A percentile compares a stretch with the other conserved stretches of the same genome.
These are phyloP conservation scores for Leccinum olivaceopallidum DNA, from an alignment of 768 basidiomycete species.

Conservation along the genomic window DNA sequence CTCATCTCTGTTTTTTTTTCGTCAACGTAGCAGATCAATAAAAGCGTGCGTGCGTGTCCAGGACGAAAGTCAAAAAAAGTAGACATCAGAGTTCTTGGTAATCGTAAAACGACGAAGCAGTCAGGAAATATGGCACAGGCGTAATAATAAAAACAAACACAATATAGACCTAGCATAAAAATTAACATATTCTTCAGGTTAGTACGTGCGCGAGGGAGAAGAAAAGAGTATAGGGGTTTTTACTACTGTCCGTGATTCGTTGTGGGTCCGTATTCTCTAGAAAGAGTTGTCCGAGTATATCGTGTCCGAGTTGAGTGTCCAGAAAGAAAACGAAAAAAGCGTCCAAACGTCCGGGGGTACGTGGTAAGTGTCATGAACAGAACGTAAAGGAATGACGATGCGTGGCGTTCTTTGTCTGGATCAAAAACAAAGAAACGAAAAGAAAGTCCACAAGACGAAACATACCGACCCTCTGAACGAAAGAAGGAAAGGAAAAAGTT, in stretches of 20 bases:
- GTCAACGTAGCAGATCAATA: not conserved
- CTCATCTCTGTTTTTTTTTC: not conserved
- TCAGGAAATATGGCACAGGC: not conserved
- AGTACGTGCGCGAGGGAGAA: not conserved
- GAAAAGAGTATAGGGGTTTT: not conserved
- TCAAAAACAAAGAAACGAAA: not conserved
- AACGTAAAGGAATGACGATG: slow-evolving; percentile 20
- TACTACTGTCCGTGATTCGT: slow-evolving; percentile 17
- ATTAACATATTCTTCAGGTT: not conserved
- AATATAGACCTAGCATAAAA: not conserved
- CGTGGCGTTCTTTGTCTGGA: slow-evolving; percentile 14
- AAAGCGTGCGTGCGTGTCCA: not conserved
- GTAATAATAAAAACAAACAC: not conserved
- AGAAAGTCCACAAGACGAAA: slow-evolving; percentile 9
- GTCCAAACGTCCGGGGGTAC: slow-evolving; percentile 20
- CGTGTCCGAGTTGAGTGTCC: slow-evolving; percentile 21
- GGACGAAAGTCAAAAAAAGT: not conserved
- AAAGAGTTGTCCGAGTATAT: slow-evolving; percentile 19
- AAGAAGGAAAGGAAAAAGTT: not conserved
- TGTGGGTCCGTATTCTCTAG: slow-evolving; percentile 28
- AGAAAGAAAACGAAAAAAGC: not conserved
- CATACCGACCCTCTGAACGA: slow-evolving; percentile 7
- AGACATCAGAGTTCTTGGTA: not conserved
- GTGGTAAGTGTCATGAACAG: slow-evolving; percentile 22
- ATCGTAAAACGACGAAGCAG: not conserved